Base-by-base conservation (phyloP, 345 rosid genomes). In the Nephelium lappaceum region DNA sequence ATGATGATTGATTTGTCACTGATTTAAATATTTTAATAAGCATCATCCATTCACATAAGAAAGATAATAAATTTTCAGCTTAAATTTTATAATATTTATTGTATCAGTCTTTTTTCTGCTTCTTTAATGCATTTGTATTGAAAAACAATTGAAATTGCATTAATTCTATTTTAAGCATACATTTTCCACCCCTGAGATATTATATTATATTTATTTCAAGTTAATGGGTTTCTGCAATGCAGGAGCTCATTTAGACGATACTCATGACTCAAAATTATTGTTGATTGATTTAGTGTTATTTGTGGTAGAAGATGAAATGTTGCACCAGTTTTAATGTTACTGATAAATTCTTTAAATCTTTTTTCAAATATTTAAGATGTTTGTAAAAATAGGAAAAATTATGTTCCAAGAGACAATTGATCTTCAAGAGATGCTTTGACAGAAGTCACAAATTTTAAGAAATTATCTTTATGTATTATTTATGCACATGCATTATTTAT, bases 1-100 rank as follows among this genome's bases (percentile, higher is more conserved):
- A 12, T 21, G 47, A 75, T 63, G 24, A 23, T 64, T 74, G 67
- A 62, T 62, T 64, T 47, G 47, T 47, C 57, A 64, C 31, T 47
- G 41, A 3, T 25, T 27, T 47, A 16, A 27, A n/a, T 72, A 42
- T 53, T 69, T 38, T 10, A 72, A 19, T 61, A 9, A 21, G n/a
- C 23, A 23, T 60, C 24, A 60, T 7, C 39, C 4, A 23, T 73
- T 31, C 57, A 62, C 23, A 23, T 73, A 14, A n/a, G n/a, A 60
- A 60, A 5, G 64, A 21, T 8, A 31, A 27, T 24, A 10, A 24
- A 5, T 1, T 19, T 61, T 60, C 6, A 9, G 41, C 67, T 23
- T 73, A 41, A 60, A 41, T 38, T 38, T 39, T 23, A 36, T 36
- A 68, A 11, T 42, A 14, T 58, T 3, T 71, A 18, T 19, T 57